Conservation (phyloP, 176 grass and related monocot species). For the Zea mays region Zm-B73-REFERENCE-NAM-5.0 NC_050098.1:16104001-16104500, state of each 20-base stretch:
- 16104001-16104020: constrained; percentile 70
- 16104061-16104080: constrained; percentile 56
- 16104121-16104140: constrained; percentile 63
- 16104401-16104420: constrained; percentile 42
- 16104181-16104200: constrained; percentile 51
- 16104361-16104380: constrained; percentile 44
- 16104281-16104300: constrained; percentile 53
- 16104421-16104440: constrained; percentile 57
- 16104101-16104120: constrained; percentile 46
- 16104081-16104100: constrained; percentile 54
- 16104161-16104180: constrained; percentile 47
- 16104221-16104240: constrained; percentile 57
- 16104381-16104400: constrained; percentile 44
- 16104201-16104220: constrained; percentile 53
- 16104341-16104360: constrained; percentile 66
- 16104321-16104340: constrained; percentile 70
- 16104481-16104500: constrained; percentile 63
- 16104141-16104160: constrained; percentile 55
- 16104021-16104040: constrained; percentile 74
- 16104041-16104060: constrained; percentile 57
- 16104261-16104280: constrained; percentile 44
- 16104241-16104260: constrained; percentile 65
- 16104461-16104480: constrained; percentile 34
- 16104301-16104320: constrained; percentile 50
- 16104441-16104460: constrained; percentile 58